Conservation (phyloP, 108 stramenopile genomes). For the Nitzschia sp. region DNA sequence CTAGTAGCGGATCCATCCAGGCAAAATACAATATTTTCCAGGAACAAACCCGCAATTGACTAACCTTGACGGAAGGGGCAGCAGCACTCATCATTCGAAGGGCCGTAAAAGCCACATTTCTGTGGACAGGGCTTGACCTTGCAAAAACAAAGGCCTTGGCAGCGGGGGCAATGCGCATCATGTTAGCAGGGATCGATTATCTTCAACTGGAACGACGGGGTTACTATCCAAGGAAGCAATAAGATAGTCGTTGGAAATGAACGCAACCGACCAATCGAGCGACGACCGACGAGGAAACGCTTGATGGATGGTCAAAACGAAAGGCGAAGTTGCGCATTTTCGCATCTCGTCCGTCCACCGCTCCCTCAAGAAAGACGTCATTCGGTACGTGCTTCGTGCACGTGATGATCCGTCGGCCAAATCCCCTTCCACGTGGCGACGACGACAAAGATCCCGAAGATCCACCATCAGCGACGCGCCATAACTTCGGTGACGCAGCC, state of each 20-base stretch:
- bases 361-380: too few species aligned
- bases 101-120: slow-evolving; percentile 29
- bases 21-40: not conserved
- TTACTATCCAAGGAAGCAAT: not conserved
- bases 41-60: not conserved
- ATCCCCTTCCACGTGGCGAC: too few species aligned
- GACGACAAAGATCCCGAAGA: too few species aligned
- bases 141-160: slow-evolving; percentile 38
- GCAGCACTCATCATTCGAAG: slow-evolving; percentile 58
- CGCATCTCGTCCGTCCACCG: too few species aligned
- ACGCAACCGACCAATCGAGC: too few species aligned
- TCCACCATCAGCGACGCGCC: too few species aligned
- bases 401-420: too few species aligned
- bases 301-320: not conserved
- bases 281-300: not conserved
- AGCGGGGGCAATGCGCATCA: slow-evolving; percentile 49
- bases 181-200: slow-evolving; percentile 1
- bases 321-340: too few species aligned
- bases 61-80: slow-evolving; percentile 50
- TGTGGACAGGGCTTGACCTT: slow-evolving; percentile 17
- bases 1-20: not conserved
- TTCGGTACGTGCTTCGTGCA: too few species aligned
- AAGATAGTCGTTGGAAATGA: not conserved
- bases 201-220: too few species aligned
- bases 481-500: too few species aligned